Percentiles rank a stretch among this genome's conserved stretches.
These are phyloP conservation scores for Nannochloris sp. DNA, from an alignment of 139 green algal species.

Conservation along the genomic window DNA sequence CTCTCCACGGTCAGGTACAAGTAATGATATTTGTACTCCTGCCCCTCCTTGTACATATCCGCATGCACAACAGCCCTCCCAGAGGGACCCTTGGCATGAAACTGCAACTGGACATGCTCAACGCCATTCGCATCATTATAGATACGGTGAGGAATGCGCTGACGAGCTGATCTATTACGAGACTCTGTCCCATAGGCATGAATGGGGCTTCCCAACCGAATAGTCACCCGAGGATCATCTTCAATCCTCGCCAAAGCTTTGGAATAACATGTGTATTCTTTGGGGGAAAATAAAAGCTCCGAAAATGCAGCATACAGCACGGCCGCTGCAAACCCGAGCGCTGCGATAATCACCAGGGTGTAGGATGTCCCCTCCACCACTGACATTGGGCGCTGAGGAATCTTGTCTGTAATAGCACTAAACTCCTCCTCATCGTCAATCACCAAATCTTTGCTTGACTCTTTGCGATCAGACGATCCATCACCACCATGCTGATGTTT, in stretches of 20 bases:
- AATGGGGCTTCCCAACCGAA: slow-evolving; percentile 36
- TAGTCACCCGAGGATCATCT: slow-evolving; percentile 75
- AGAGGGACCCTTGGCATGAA: slow-evolving; percentile 59
- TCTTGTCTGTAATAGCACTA: slow-evolving; percentile 81
- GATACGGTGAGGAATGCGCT: slow-evolving; percentile 79
- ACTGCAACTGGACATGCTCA: slow-evolving; percentile 84
- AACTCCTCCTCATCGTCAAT: slow-evolving; percentile 25
- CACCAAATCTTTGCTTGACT: background rate
- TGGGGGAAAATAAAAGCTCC: slow-evolving; percentile 70
- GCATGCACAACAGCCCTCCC: slow-evolving; percentile 61
- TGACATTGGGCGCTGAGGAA: slow-evolving; percentile 76
- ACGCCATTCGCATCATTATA: slow-evolving; percentile 73
- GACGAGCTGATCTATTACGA: slow-evolving; percentile 67
- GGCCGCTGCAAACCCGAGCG: slow-evolving; percentile 51
- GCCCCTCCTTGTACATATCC: slow-evolving; percentile 72
- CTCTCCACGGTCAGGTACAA: slow-evolving; percentile 63
- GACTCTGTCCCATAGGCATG: slow-evolving; percentile 70
- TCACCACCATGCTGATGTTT: no score
- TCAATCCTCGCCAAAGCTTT: slow-evolving; percentile 69
- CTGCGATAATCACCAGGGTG: slow-evolving; percentile 77
- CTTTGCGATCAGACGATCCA: no score
- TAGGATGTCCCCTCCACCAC: slow-evolving; percentile 86
- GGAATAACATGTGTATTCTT: slow-evolving; percentile 83
- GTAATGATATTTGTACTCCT: slow-evolving; percentile 70
- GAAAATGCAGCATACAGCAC: slow-evolving; percentile 45